A percentile compares a stretch with the other conserved stretches of the same genome.
Conservation (phyloP, 140 eudicot genomes). For the Bidens hawaiensis region DNA sequence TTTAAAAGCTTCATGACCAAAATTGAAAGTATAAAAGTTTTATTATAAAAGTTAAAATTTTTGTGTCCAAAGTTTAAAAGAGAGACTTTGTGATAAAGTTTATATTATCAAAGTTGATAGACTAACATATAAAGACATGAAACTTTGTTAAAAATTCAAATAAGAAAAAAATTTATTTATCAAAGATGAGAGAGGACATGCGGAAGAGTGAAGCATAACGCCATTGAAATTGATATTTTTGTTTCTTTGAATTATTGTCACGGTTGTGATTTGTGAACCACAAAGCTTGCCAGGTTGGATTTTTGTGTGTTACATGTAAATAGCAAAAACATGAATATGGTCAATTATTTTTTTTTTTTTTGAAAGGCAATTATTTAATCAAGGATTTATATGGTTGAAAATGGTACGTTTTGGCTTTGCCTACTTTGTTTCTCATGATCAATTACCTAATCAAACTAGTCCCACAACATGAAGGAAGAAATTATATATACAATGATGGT, state of each 20-base stretch:
- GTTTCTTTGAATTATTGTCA: background rate
- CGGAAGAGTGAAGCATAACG: background rate
- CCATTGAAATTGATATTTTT: conserved; percentile 16
- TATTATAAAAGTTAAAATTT: no score
- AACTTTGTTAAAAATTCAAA: no score
- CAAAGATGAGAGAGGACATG: no score
- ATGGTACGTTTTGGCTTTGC: background rate
- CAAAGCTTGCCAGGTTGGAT: conserved; percentile 18
- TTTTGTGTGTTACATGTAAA: background rate
- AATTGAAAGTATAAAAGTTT: no score
- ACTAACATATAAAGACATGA: no score
- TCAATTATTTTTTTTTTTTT: background rate
- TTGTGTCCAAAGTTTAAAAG: no score
- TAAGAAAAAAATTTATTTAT: no score
- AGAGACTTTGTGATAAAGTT: no score
- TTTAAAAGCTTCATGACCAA: no score
- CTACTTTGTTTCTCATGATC: background rate
- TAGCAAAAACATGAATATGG: background rate
- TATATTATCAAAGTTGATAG: no score
- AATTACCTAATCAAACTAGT: background rate
- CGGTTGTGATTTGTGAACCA: conserved; percentile 26
- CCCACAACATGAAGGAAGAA: background rate
- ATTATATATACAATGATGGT: background rate
- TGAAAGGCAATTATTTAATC: background rate
- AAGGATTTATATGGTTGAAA: conserved; percentile 6